These are phyloP conservation scores for Blastobotrys apis DNA, from an alignment of 1,139 yeast species.

Conservation along the genomic window DNA sequence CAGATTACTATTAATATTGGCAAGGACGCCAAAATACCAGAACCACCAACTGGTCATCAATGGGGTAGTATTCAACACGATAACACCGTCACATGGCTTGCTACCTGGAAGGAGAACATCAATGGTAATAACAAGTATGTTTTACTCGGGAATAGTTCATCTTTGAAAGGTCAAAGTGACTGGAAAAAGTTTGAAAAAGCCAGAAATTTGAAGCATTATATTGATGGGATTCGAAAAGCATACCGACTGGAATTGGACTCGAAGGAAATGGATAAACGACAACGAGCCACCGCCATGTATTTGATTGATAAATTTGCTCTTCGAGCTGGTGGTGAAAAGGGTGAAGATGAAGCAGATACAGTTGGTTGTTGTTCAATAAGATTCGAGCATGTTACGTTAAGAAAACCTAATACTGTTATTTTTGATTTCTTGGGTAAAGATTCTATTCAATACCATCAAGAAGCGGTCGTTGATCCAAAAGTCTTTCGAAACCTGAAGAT, in stretches of 20 bases:
- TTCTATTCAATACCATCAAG: constrained; percentile 87
- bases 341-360: constrained; percentile 96
- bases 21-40: constrained; percentile 65
- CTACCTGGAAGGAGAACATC: constrained; percentile 95
- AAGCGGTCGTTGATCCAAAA: constrained; percentile 83
- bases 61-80: constrained; percentile 93
- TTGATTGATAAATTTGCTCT: constrained; percentile 90
- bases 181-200: constrained; percentile 92
- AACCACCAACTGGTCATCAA: constrained; percentile 77
- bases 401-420: constrained; percentile 82
- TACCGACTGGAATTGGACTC: constrained; percentile 68
- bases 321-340: constrained; percentile 98
- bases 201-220: constrained; percentile 68
- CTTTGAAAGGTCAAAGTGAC: constrained; percentile 87
- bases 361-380: constrained; percentile 96
- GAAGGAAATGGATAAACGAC: constrained; percentile 78
- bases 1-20: constrained; percentile 83
- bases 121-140: constrained; percentile 82
- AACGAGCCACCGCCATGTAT: constrained; percentile 91
- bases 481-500: constrained; percentile 84
- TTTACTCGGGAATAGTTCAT: constrained; percentile 85
- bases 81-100: constrained; percentile 90
- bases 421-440: constrained; percentile 96
- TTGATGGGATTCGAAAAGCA: constrained; percentile 69
- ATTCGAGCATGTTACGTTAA: constrained; percentile 79